These are phyloP conservation scores for Penicillium olsonii DNA, from an alignment of 2,329 filamentous ascomycete genomes.

Conservation along the genomic window DNA sequence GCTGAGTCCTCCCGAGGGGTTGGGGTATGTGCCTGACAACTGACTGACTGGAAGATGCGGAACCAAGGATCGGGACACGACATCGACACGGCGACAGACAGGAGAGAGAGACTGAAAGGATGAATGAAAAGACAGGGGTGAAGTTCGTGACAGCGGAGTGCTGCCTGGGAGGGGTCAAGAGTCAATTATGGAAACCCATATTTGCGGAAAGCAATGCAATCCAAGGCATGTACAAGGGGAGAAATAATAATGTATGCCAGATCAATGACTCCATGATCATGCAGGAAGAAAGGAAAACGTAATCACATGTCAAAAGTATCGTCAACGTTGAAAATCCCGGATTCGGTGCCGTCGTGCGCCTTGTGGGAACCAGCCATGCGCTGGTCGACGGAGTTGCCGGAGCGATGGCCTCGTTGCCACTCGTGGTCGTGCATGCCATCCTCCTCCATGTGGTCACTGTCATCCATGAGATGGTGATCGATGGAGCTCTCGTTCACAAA, in stretches of 20 bases:
- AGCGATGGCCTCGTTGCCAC: slow-evolving; percentile 37
- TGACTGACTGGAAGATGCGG: background rate
- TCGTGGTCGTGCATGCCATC: slow-evolving; percentile 42
- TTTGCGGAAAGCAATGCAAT: slow-evolving; percentile 24
- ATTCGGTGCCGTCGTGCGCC: slow-evolving; percentile 39
- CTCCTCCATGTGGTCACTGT: slow-evolving; percentile 46
- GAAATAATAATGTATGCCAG: slow-evolving; percentile 30
- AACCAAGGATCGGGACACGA: background rate
- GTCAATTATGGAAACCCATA: slow-evolving; percentile 13
- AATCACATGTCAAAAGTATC: slow-evolving; percentile 49
- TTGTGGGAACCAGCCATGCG: slow-evolving; percentile 48
- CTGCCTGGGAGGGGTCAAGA: slow-evolving; percentile 1
- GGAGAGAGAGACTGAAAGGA: slow-evolving; percentile 4
- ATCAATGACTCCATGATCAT: slow-evolving; percentile 42
- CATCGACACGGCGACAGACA: background rate
- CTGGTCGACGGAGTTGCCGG: slow-evolving; percentile 36
- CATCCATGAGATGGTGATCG: slow-evolving; percentile 58
- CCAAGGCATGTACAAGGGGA: slow-evolving; percentile 34
- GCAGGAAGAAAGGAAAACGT: slow-evolving; percentile 33
- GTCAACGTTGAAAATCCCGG: slow-evolving; percentile 47
- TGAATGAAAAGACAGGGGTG: background rate
- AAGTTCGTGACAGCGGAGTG: background rate
- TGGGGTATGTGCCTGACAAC: slow-evolving; percentile 8
- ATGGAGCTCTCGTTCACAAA: slow-evolving; percentile 98
- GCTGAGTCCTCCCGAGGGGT: background rate